Evolutionary conservation across 2,329 filamentous ascomycete genomes (phyloP), one percentile per base, ranked within the genome.

Genomic region (Cytospora chrysosperma): DNA sequence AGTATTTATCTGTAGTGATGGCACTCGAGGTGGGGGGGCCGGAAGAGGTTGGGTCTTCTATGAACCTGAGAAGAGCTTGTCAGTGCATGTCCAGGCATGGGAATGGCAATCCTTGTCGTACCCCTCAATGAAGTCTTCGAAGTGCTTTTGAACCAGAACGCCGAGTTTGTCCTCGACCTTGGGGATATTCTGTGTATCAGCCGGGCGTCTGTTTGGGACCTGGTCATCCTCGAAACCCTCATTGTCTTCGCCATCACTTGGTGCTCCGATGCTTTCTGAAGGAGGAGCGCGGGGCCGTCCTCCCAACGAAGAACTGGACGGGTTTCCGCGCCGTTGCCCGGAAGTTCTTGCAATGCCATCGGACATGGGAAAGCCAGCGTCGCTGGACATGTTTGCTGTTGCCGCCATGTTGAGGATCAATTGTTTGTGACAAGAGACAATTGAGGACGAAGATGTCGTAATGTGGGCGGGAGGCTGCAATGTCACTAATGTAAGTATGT

Each of bases 81-180:
- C 34, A 70, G 61, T 13, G 6, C 19, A 19, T 28, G n/a, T 40
- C 10, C 26, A 32, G 40, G n/a, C n/a, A 40, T 34, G n/a, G 52
- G 34, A 53, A 56, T 34, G 50, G 37, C 9, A 13, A 62, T 15
- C 43, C 34, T n/a, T 24, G 30, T 74, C 83, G 72, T 74, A 93
- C 89, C 83, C 85, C 72, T 95, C 90, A 28, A 96, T 85, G 72
- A 95, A 96, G 68, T 84, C 83, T 75, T 93, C 88, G 72, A 96
- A 95, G 63, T 89, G 86, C 62, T 88, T 82, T 72, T 92, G 89
- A 28, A 94, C 85, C 60, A 88, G 85, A 68, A 91, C 82, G 66
- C 90, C 91, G 56, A 92, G 89, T 64, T 84, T 84, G 75, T 96
- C 92, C 67, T 92, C 88, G 8, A 94, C 90, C 63, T 85, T 84